These are phyloP conservation scores for Clavispora vitiphila DNA, from an alignment of 805 yeast genomes.

Conservation along the genomic window DNA sequence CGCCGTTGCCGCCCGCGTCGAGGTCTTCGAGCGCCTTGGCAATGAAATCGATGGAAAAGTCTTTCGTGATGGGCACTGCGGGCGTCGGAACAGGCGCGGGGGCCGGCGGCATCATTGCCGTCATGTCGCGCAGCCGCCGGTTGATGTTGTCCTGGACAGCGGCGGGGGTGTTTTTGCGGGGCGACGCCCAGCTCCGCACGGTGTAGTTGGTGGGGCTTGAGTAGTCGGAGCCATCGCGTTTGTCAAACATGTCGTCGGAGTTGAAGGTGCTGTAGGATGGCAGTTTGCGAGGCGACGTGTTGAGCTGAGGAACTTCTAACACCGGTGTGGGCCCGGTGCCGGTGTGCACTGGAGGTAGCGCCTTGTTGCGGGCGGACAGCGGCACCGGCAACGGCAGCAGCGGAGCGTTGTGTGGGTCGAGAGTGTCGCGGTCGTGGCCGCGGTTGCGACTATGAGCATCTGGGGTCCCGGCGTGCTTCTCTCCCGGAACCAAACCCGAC, in stretches of 20 bases:
- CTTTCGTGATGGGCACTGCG: conserved; percentile 35
- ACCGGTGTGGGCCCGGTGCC: too few species aligned
- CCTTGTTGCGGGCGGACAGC: conserved; percentile 4
- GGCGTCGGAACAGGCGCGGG: conserved; percentile 11
- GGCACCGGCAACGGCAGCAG: too few species aligned
- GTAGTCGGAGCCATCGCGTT: conserved; percentile 19
- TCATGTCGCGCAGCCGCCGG: conserved; percentile 18
- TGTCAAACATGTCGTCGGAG: conserved; percentile 13
- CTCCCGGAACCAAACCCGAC: conserved; percentile 6
- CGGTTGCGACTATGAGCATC: too few species aligned
- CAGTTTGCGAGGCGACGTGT: too few species aligned
- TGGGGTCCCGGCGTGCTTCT: too few species aligned
- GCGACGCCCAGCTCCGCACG: conserved; percentile 40
- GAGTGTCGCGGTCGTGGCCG: too few species aligned
- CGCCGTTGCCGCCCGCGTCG: conserved; percentile 42
- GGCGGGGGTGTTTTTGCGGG: conserved; percentile 29
- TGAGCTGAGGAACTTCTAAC: too few species aligned
- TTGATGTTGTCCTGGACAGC: conserved; percentile 36
- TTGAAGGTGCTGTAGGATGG: conserved; percentile 12
- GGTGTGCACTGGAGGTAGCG: conserved; percentile 10
- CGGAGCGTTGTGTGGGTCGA: too few species aligned
- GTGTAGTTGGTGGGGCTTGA: conserved; percentile 36
- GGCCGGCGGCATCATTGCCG: conserved; percentile 17
- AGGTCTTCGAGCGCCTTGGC: conserved; percentile 44
- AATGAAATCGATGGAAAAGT: conserved; percentile 41